A percentile compares a stretch with the other conserved stretches of the same genome.
phyloP scores from a whole-genome alignment of 2,329 filamentous ascomycete species.

The Fusarium sp. region DNA sequence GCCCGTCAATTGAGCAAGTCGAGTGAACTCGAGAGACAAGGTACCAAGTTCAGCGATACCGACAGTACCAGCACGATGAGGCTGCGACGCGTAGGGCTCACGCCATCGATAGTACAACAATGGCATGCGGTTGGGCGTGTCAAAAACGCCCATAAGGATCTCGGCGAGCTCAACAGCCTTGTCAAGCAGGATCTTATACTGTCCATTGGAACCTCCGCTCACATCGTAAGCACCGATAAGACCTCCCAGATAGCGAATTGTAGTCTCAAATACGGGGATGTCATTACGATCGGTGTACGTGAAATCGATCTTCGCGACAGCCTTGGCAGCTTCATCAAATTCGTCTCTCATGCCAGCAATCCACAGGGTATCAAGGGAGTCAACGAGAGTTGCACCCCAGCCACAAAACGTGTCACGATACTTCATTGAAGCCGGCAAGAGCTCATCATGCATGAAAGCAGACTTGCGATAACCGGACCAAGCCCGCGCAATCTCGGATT shows the following conservation, averaged over 20 bases:
- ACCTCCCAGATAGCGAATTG: conserved; percentile 90
- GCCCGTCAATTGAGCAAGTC: conserved; percentile 85
- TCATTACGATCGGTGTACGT: conserved; percentile 73
- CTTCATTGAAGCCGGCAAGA: conserved; percentile 76
- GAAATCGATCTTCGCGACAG: conserved; percentile 82
- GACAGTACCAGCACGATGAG: conserved; percentile 71
- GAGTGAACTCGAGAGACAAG: conserved; percentile 88
- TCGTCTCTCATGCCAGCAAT: conserved; percentile 84
- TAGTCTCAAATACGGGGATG: conserved; percentile 93
- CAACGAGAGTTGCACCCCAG: conserved; percentile 90
- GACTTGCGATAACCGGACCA: conserved; percentile 85
- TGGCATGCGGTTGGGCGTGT: conserved; percentile 95
- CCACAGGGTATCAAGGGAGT: conserved; percentile 85
- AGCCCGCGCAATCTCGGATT: conserved; percentile 78
- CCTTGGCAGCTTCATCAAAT: conserved; percentile 81
- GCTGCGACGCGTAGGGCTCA: conserved; percentile 71
- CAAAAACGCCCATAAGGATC: conserved; percentile 84
- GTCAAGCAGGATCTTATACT: conserved; percentile 75
- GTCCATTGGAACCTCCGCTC: conserved; percentile 68
- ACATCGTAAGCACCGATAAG: conserved; percentile 89
- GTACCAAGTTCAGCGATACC: conserved; percentile 80
- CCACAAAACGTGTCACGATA: conserved; percentile 87
- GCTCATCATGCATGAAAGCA: conserved; percentile 89
- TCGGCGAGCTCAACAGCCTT: conserved; percentile 86
- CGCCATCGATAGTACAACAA: conserved; percentile 83